These are phyloP conservation scores for Claviceps pusilla DNA, from an alignment of 2,329 filamentous ascomycete species.

Conservation along the genomic window DNA sequence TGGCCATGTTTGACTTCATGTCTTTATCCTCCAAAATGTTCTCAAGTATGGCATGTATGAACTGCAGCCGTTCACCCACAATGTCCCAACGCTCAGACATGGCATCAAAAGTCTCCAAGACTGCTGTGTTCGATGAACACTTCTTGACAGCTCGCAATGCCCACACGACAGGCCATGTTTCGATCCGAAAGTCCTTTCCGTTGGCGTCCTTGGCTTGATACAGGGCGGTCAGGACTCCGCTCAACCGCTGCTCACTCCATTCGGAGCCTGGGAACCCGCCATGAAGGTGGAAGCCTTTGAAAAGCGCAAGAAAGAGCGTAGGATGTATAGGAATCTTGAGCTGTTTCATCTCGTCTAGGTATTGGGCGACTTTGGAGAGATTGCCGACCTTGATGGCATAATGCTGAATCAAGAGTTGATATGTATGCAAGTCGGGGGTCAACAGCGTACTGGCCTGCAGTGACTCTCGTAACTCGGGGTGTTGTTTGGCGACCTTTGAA, in stretches of 20 bases:
- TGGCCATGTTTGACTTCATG: conserved; percentile 14
- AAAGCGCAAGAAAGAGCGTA: conserved; percentile 63
- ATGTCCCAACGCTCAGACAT: conserved; percentile 34
- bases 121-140: conserved; percentile 35
- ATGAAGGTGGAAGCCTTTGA: conserved; percentile 66
- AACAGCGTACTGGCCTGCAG: conserved; percentile 51
- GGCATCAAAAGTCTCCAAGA: conserved; percentile 39
- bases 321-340: conserved; percentile 56
- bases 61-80: conserved; percentile 24
- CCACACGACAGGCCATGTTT: conserved; percentile 47
- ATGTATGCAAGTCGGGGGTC: conserved; percentile 64
- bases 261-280: conserved; percentile 48
- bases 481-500: conserved; percentile 35
- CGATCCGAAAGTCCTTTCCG: conserved; percentile 34
- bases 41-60: conserved; percentile 32
- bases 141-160: conserved; percentile 48
- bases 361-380: conserved; percentile 51
- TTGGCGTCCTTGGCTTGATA: conserved; percentile 36
- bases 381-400: conserved; percentile 56
- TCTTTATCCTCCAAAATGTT: conserved; percentile 23
- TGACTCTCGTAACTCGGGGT: conserved; percentile 36
- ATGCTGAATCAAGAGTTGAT: conserved; percentile 63
- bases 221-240: conserved; percentile 52
- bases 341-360: conserved; percentile 66
- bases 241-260: conserved; percentile 60